Evolutionary conservation across 169 alveolate genomes (phyloP).

Genomic region (Plasmodium knowlesi): DNA sequence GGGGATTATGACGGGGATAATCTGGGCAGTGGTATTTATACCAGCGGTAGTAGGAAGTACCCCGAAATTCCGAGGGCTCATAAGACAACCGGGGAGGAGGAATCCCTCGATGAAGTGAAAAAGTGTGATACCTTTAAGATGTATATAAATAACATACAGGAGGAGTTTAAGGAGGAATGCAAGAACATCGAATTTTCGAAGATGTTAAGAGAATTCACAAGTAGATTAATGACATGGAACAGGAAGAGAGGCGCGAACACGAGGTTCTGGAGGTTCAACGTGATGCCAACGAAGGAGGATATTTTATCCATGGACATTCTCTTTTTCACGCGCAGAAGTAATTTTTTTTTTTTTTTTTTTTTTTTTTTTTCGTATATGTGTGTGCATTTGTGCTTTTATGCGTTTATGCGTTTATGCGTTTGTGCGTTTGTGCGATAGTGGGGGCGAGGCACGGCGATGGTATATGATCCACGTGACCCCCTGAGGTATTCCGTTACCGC

Average conservation of each 20-base stretch:
- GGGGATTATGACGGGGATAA: not conserved
- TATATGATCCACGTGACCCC: not conserved
- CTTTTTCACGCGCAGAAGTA: slow-evolving; percentile 36
- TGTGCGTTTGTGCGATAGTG: no score
- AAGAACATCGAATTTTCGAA: slow-evolving; percentile 31
- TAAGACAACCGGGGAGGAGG: not conserved
- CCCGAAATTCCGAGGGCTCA: not conserved
- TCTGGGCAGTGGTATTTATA: not conserved
- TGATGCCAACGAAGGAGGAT: slow-evolving; percentile 49
- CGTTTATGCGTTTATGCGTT: no score
- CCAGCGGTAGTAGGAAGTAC: not conserved
- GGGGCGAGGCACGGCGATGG: not conserved
- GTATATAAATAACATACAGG: slow-evolving; percentile 37
- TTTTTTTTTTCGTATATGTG: not conserved
- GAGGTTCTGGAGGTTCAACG: slow-evolving; percentile 23
- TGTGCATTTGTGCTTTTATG: not conserved
- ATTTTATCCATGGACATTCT: slow-evolving; percentile 16
- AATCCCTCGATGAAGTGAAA: not conserved
- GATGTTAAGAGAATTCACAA: not conserved
- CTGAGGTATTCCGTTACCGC: not conserved
- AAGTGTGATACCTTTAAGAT: slow-evolving; percentile 20
- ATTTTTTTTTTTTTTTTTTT: no score
- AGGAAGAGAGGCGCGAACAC: slow-evolving; percentile 20
- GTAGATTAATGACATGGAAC: slow-evolving; percentile 13
- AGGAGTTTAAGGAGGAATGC: slow-evolving; percentile 51